Evolutionary conservation across 768 basidiomycete genomes (phyloP), one percentile per base, ranked within the genome.

Genomic region (Lentinula sp.): DNA sequence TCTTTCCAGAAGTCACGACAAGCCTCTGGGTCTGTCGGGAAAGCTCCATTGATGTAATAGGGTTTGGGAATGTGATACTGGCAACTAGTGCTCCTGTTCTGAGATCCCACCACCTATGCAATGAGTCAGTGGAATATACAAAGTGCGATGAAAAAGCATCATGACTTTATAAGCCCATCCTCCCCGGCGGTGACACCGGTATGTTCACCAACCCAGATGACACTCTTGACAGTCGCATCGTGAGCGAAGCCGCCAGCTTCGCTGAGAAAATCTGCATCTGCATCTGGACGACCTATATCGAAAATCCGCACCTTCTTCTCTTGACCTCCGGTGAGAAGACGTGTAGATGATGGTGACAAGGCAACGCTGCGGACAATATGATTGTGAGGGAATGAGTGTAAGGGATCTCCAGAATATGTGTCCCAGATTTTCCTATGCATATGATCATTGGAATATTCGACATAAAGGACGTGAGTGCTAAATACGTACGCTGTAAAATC

Each of bases 291-390:
- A 57, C 78, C 77, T 46, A 99, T 82, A 75, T 98, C 93, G 71
- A 97, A 99, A 70, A 98, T 86, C 65, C 97, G 84, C 55, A 96
- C 90, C 76, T 93, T 96, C 82, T 98, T 98, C 74, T 98, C 97
- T 76, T 98, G 91, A 1, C 96, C 96, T 56, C 95, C 96, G 21
- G 91, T 93, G 61, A 96, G 80, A 61, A 95, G 80, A 71, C 85
- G 88, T 4, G 81, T 78, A 21, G 82, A 74, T 53, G 76, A 75
- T 5, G 91, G 87, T 32, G 93, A 92, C 65, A 97, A 75, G 21
- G 95, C 95, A 58, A 98, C 93, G 51, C 88, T 94, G 66, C 95
- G 91, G 68, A 99, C 97, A 70, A 99, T 99, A 76, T 98, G 97
- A 69, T 95, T 91, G 74, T 99, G 97, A 11, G 94, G 89, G 70